Percentiles rank a stretch among this genome's conserved stretches.
phyloP scores from a whole-genome alignment of 108 stramenopile species.

The Cylindrotheca closterium region DNA sequence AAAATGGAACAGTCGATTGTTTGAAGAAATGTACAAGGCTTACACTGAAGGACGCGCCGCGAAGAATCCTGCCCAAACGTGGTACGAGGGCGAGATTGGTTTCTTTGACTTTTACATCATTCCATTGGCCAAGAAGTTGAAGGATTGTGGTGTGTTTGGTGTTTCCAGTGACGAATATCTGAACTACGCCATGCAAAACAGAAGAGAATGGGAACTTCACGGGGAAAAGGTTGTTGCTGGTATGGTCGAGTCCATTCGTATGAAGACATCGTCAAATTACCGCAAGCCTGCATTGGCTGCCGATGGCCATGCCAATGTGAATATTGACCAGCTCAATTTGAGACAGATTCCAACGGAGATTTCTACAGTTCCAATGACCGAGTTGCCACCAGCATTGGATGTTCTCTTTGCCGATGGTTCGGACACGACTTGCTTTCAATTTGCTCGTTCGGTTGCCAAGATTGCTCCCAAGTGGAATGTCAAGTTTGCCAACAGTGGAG shows the following conservation, averaged over 20 bases:
- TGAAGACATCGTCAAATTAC: not conserved
- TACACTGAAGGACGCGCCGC: not conserved
- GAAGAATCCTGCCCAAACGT: not conserved
- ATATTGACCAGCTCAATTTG: not conserved
- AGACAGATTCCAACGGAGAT: not conserved
- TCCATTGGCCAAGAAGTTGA: not conserved
- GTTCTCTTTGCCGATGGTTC: constrained; percentile 59
- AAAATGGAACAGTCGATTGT: not conserved
- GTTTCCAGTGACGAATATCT: not conserved
- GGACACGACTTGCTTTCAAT: constrained; percentile 39
- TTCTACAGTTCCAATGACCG: not conserved
- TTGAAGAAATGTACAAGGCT: not conserved
- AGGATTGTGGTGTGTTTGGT: constrained; percentile 1
- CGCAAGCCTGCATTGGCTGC: not conserved
- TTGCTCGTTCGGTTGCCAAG: constrained; percentile 28
- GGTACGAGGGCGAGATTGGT: not conserved
- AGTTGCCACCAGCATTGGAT: constrained; percentile 25
- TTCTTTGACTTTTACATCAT: not conserved
- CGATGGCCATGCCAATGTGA: not conserved
- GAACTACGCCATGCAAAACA: not conserved
- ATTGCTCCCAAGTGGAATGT: constrained; percentile 49
- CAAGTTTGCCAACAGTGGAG: constrained; percentile 44
- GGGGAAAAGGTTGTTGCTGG: not conserved
- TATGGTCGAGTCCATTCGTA: not conserved
- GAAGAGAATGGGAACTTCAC: constrained; percentile 1